These are phyloP conservation scores for Begonia loranthoides DNA, from an alignment of 306 rosid species.

Conservation along the genomic window DNA sequence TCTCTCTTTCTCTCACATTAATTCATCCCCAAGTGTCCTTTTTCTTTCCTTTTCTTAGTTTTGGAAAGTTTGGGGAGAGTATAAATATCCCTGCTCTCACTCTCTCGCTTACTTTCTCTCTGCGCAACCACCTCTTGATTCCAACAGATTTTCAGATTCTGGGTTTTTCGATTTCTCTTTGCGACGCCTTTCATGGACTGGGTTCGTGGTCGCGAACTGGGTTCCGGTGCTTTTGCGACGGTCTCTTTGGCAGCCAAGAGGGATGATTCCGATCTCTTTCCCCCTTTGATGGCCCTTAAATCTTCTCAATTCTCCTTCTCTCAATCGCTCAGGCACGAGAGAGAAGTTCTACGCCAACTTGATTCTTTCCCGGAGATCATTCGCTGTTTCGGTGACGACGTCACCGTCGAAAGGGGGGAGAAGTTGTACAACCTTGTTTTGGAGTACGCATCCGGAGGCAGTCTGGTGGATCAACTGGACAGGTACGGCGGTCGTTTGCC, in stretches of 20 bases:
- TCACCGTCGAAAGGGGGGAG: conserved; percentile 22
- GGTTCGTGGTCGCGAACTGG: conserved; percentile 8
- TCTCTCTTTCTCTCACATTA: no score
- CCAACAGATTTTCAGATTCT: no score
- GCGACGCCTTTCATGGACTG: neutral
- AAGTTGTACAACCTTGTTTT: conserved; percentile 26
- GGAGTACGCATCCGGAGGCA: conserved; percentile 55
- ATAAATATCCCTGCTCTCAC: no score
- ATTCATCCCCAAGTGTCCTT: no score
- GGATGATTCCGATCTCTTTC: neutral
- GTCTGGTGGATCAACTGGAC: conserved; percentile 33
- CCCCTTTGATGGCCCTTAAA: conserved; percentile 41
- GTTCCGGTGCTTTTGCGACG: conserved; percentile 4
- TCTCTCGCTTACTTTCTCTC: no score
- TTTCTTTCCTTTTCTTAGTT: no score
- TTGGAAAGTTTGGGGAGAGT: no score
- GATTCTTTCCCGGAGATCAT: conserved; percentile 27
- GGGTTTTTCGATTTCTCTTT: no score
- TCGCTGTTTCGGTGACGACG: conserved; percentile 31
- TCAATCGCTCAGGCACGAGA: conserved; percentile 37
- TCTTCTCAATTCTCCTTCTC: conserved; percentile 19
- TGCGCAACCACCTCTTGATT: no score
- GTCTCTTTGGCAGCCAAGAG: conserved; percentile 3
- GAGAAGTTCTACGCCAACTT: conserved; percentile 23
- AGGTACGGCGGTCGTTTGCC: conserved; percentile 27